phyloP scores from a whole-genome alignment of 306 rosid genomes.

The Casuarina glauca region DNA sequence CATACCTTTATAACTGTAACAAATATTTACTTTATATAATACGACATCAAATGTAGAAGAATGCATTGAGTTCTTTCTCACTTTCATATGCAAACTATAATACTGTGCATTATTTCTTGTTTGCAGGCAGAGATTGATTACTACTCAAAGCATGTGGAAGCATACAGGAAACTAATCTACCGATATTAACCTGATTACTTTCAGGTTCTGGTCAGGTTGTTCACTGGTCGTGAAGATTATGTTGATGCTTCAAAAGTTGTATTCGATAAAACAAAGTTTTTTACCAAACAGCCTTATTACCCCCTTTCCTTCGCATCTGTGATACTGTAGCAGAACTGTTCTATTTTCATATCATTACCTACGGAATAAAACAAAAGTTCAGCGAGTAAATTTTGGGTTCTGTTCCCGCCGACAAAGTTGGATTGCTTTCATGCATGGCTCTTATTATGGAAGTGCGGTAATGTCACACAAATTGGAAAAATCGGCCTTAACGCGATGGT shows the following conservation, averaged over 20 bases:
- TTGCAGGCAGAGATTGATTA: slow-evolving; percentile 71
- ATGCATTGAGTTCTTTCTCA: not conserved
- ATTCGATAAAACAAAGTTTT: not conserved
- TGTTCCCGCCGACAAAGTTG: no score
- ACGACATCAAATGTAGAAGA: no score
- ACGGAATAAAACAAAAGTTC: not conserved
- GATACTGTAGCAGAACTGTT: no score
- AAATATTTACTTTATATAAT: no score
- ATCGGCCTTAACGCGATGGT: no score
- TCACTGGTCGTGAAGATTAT: not conserved
- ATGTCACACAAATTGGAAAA: no score
- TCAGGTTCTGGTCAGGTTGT: slow-evolving; percentile 15
- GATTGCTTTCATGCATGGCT: no score
- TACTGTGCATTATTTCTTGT: slow-evolving; percentile 17
- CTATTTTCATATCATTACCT: no score
- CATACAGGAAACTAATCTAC: slow-evolving; percentile 72
- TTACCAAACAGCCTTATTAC: not conserved
- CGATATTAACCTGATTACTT: slow-evolving; percentile 43
- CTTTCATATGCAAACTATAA: slow-evolving; percentile 6
- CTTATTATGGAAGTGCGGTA: no score
- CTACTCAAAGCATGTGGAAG: slow-evolving; percentile 66
- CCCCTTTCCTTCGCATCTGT: not conserved
- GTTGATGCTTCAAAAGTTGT: not conserved
- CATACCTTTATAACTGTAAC: no score
- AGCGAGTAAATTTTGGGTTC: no score